Evolutionary conservation across 257 asterid genomes (phyloP).

Genomic region (Pogostemon cablin): DNA sequence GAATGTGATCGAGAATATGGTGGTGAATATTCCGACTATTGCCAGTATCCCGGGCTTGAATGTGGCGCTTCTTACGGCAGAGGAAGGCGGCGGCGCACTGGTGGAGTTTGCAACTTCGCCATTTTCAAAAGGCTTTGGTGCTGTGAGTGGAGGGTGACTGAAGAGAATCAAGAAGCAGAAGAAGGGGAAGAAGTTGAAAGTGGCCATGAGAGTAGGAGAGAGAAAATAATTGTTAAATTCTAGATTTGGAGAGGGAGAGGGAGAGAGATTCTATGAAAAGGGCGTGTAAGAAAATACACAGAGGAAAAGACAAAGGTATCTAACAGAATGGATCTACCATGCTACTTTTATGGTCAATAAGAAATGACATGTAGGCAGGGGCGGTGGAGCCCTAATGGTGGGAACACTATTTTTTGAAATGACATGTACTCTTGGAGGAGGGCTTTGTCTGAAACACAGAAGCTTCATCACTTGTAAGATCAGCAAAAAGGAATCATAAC

Average conservation of each 20-base stretch:
- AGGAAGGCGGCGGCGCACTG: slow-evolving; percentile 31
- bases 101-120: neutral
- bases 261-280: slow-evolving; percentile 32
- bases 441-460: slow-evolving; percentile 31
- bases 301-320: slow-evolving; percentile 42
- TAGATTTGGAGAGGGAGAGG: neutral
- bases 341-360: slow-evolving; percentile 41
- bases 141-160: slow-evolving; percentile 18
- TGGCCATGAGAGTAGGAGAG: slow-evolving; percentile 40
- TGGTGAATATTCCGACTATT: slow-evolving; percentile 58
- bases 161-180: slow-evolving; percentile 23
- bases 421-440: slow-evolving; percentile 26
- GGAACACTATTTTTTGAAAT: too few relatives aligned
- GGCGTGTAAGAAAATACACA: slow-evolving; percentile 30
- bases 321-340: slow-evolving; percentile 35
- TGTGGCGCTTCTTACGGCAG: slow-evolving; percentile 28
- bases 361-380: too few relatives aligned
- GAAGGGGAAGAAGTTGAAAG: slow-evolving; percentile 30
- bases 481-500: slow-evolving; percentile 2
- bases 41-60: slow-evolving; percentile 62
- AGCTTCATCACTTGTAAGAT: slow-evolving; percentile 32
- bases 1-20: slow-evolving; percentile 64
- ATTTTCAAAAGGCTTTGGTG: neutral
- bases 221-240: slow-evolving; percentile 18
- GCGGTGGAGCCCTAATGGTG: too few relatives aligned